Evolutionary conservation across 202 grass and related monocot species (phyloP), one percentile per base, ranked within the genome.

Genomic region (Carex arenaria): DNA sequence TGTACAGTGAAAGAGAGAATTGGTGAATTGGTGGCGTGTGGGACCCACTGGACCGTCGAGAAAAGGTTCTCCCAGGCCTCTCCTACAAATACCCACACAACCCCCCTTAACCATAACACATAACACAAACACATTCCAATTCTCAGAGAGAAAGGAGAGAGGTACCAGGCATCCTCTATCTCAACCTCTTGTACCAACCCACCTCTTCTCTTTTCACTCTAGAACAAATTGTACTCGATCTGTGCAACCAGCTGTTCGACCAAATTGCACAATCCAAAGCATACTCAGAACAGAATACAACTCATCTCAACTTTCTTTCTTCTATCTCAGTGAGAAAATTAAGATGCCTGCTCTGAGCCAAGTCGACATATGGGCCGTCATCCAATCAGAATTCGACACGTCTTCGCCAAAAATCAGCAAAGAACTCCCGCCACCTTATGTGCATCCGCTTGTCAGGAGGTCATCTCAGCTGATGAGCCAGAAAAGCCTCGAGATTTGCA

Each of bases 401-500:
- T 79, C 61, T 32, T 15, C 63, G 15, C 40, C 53, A 2, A 56
- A 28, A 40, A 23, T 28, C 61, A 73, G 78, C 78, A 82, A 83
- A 15, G 61, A 78, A 18, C 47, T 76, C 17, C 3, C 53, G 20
- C 84, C 83, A 74, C 87, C 85, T 40, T 97, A 92, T 74, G 87
- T 89, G 42, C 90, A 88, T 79, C 89, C 89, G 56, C 73, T 85
- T 9, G 55, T 84, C 67, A 85, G 86, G 52, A 82, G 86, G 10
- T 97, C 91, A 15, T 86, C 85, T 61, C 69, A 67, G 10, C 65
- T 87, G 10, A 85, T 94, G 86, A 94, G 83, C 88, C 88, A 89
- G 85, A 97, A 89, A 79, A 97, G 91, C 91, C 94, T 97, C 3
- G 84, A 92, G 89, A 71, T 94, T 72, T 97, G 94, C 94, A 97